phyloP scores from a whole-genome alignment of 2,329 filamentous ascomycete species.

The Ceratocystis huliohia region DNA sequence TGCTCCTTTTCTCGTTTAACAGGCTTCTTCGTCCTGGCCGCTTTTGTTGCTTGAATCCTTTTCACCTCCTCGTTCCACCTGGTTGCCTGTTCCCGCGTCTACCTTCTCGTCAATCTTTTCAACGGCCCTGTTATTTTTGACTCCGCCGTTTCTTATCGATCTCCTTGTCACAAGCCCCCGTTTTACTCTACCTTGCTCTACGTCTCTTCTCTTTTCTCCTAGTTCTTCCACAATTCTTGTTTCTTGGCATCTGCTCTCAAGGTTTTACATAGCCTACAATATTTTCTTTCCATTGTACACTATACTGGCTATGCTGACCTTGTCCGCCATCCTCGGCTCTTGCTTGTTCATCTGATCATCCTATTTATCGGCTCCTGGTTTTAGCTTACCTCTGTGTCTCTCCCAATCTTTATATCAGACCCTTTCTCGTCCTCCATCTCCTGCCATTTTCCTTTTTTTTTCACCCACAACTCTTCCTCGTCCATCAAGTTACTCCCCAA shows the following conservation, averaged over 20 bases:
- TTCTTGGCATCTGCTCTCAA: neutral
- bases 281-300: neutral
- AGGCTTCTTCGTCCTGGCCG: neutral
- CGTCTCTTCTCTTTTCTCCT: slow-evolving; percentile 14
- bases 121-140: slow-evolving; percentile 5
- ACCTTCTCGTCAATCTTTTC: neutral
- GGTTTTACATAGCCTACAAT: neutral
- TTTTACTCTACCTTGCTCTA: neutral
- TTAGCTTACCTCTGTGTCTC: neutral
- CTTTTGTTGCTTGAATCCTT: neutral
- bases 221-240: slow-evolving; percentile 10
- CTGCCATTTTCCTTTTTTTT: neutral
- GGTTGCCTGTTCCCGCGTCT: neutral
- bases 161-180: slow-evolving; percentile 12
- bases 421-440: neutral
- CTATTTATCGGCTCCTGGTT: neutral
- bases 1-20: neutral
- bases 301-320: neutral
- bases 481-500: neutral
- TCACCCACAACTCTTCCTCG: neutral
- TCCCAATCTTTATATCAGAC: neutral
- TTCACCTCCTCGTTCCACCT: neutral
- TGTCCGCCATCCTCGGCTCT: neutral
- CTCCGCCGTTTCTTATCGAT: slow-evolving; percentile 5
- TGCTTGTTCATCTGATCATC: neutral